Base-by-base conservation (phyloP, 2,329 filamentous ascomycete genomes). In the Curvularia lunata region DNA sequence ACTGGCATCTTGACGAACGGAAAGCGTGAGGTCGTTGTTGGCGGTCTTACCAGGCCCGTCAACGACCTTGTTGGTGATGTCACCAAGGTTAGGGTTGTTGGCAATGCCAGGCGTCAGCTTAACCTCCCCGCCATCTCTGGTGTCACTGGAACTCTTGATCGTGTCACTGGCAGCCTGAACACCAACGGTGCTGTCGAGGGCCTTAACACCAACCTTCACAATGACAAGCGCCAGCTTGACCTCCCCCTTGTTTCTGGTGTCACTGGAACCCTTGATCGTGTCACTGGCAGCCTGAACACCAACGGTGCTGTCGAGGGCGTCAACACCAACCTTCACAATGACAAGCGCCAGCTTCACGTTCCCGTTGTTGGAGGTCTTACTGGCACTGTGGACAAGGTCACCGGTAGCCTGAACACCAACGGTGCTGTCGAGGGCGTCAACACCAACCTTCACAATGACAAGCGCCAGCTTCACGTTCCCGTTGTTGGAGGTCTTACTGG, bases 71-170 rank as follows among this genome's bases (percentile, higher is more conserved):
- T 55, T 25, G 18, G n/a, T 5, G 53, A 50, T 13, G 19, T 46
- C 12, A 43, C 23, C 23, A 49, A 49, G 47, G 28, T 13, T 9
- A 27, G 34, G 30, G 41, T 52, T 19, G 7, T 32, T n/a, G 53
- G 48, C 21, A 49, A 49, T 25, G 47, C 47, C 34, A 38, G 47
- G 32, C 47, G 47, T 7, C 47, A 49, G n/a, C 42, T 56, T 13
- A 34, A 37, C 27, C 5, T 43, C 9, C 12, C 18, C 12, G 3
- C 10, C 8, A 25, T 50, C 5, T 3, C 32, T 9, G 40, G 40
- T 19, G 21, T 37, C n/a, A 43, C 28, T 16, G 23, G 21, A 7
- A 28, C 23, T 10, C 32, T 50, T 23, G 34, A 40, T n/a, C 19
- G 23, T 8, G 23, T 51, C 40, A 51, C 46, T 27, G 16, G 8